Evolutionary conservation across 768 basidiomycete species (phyloP).

Genomic region (Kwoniella dejecticola): DNA sequence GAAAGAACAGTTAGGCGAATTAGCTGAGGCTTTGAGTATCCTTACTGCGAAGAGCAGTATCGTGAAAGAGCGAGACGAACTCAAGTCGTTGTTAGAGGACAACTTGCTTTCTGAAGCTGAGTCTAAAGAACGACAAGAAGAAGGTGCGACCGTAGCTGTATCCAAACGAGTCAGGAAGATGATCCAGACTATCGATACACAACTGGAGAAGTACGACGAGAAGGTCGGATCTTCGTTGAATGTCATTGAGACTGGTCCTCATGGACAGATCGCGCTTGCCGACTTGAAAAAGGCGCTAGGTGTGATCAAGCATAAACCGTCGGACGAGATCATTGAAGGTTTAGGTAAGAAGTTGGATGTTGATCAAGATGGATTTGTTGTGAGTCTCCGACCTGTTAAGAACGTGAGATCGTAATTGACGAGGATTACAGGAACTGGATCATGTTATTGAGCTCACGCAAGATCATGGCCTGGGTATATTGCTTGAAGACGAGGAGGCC

Average conservation of each 20-base stretch:
- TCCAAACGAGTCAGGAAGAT: conserved; percentile 94
- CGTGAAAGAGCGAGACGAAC: conserved; percentile 91
- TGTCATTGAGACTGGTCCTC: conserved; percentile 55
- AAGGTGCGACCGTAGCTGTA: conserved; percentile 66
- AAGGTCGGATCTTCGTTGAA: conserved; percentile 60
- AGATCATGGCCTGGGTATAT: conserved; percentile 82
- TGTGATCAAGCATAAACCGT: conserved; percentile 90
- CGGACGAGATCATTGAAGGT: conserved; percentile 80
- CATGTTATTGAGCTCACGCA: conserved; percentile 86
- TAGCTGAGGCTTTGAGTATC: conserved; percentile 85
- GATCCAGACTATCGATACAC: conserved; percentile 91
- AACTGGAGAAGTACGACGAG: conserved; percentile 86
- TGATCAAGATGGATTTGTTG: conserved; percentile 93
- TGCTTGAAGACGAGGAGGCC: conserved; percentile 76
- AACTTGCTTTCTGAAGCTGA: conserved; percentile 82
- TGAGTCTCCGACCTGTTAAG: conserved; percentile 57
- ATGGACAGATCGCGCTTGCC: conserved; percentile 79
- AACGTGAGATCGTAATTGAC: neutral
- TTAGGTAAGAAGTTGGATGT: conserved; percentile 92
- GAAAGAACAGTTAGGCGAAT: conserved; percentile 88
- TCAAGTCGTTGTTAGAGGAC: conserved; percentile 88
- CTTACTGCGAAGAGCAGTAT: conserved; percentile 92
- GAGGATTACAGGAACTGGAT: conserved; percentile 62
- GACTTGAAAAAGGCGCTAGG: conserved; percentile 87
- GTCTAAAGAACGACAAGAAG: conserved; percentile 54